Evolutionary conservation across 768 basidiomycete species (phyloP).

Genomic region (Lyophyllum semitale): DNA sequence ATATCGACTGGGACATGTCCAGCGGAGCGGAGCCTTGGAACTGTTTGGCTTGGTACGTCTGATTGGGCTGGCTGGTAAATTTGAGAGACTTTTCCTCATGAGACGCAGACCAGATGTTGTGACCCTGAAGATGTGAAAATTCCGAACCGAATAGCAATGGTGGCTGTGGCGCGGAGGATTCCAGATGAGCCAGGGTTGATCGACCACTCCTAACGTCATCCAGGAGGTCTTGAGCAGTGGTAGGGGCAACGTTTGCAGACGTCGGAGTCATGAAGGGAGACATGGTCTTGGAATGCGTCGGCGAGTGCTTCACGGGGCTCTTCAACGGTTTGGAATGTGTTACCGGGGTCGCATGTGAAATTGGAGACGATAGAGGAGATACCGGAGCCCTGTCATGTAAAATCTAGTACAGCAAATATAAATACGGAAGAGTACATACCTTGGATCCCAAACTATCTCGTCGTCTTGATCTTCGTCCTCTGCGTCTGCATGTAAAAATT

Average conservation of each 20-base stretch:
- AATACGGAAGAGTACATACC: conserved; percentile 35
- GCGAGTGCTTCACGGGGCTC: conserved; percentile 35
- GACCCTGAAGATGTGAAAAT: conserved; percentile 38
- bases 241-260: conserved; percentile 34
- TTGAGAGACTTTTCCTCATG: conserved; percentile 47
- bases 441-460: conserved; percentile 77
- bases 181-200: conserved; percentile 16
- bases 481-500: conserved; percentile 44
- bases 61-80: conserved; percentile 33
- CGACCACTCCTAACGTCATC: conserved; percentile 51
- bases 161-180: conserved; percentile 39
- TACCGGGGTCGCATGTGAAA: conserved; percentile 31
- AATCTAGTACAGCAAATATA: neutral
- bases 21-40: conserved; percentile 23
- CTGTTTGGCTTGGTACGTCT: conserved; percentile 32
- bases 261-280: conserved; percentile 19
- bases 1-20: conserved; percentile 35
- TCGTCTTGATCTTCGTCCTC: conserved; percentile 66
- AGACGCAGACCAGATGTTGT: conserved; percentile 71
- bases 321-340: conserved; percentile 33
- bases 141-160: conserved; percentile 57
- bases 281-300: conserved; percentile 24
- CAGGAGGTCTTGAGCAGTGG: conserved; percentile 70
- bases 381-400: conserved; percentile 22
- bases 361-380: conserved; percentile 36